Conservation (phyloP, 306 rosid genomes). For the Cicer bijugum region DNA sequence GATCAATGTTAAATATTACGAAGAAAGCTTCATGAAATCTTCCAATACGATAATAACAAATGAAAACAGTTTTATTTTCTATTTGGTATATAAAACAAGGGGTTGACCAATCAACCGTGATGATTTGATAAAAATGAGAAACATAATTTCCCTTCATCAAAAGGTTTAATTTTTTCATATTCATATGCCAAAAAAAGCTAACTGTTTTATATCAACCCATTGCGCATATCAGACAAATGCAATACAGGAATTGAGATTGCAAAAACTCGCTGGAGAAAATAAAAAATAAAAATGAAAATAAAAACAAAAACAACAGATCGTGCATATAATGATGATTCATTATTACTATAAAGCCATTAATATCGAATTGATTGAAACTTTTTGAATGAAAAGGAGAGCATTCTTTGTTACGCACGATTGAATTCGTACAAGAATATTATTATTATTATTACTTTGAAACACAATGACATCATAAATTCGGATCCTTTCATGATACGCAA, state of each 20-base stretch:
- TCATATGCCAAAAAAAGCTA: background rate
- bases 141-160: background rate
- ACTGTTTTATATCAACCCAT: background rate
- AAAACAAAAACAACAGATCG: background rate
- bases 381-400: background rate
- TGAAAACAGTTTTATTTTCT: no score
- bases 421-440: background rate
- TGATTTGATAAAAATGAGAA: no score
- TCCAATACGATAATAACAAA: no score
- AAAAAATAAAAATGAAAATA: no score
- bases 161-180: slow-evolving; percentile 13
- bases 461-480: slow-evolving; percentile 28
- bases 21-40: no score
- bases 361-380: background rate
- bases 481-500: background rate
- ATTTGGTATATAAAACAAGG: no score
- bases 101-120: no score
- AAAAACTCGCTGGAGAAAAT: background rate
- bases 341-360: background rate
- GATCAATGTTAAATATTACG: no score
- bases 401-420: background rate
- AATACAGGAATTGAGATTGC: background rate
- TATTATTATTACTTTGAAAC: background rate
- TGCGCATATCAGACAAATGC: background rate
- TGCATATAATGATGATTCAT: background rate